Conservation (phyloP, 1,139 yeast species). For the Taphrina wiesneri region DNA sequence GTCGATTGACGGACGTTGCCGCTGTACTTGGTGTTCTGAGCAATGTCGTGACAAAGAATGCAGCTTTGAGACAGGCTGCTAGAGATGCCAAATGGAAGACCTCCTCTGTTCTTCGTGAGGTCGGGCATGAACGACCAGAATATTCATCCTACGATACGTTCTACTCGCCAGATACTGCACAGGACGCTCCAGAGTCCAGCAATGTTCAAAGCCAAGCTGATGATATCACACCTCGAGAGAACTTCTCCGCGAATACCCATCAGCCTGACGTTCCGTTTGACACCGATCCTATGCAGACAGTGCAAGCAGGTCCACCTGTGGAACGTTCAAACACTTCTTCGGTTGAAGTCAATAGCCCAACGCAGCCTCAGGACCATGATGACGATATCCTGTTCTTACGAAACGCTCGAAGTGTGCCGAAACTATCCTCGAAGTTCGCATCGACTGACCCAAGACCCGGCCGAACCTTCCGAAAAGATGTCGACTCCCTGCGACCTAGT, state of each 20-base stretch:
- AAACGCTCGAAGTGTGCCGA: neutral
- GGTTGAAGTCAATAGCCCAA: neutral
- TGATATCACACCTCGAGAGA: neutral
- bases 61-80: slow-evolving; percentile 3
- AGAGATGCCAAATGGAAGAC: slow-evolving; percentile 20
- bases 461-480: neutral
- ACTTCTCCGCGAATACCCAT: no score
- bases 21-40: slow-evolving; percentile 10
- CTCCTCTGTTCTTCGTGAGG: slow-evolving; percentile 14
- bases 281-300: neutral
- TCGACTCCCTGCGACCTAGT: slow-evolving; percentile 1
- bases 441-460: neutral
- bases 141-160: neutral
- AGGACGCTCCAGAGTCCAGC: neutral
- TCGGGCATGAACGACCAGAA: slow-evolving; percentile 2
- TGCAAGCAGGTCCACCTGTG: neutral
- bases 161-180: neutral
- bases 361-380: neutral
- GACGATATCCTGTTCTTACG: slow-evolving; percentile 10
- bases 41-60: slow-evolving; percentile 5
- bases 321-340: neutral
- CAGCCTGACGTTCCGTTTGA: neutral
- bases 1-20: slow-evolving; percentile 26
- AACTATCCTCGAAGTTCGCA: neutral
- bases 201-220: neutral